These are phyloP conservation scores for Rosa rugosa DNA, from an alignment of 306 rosid genomes.

Conservation along the genomic window DNA sequence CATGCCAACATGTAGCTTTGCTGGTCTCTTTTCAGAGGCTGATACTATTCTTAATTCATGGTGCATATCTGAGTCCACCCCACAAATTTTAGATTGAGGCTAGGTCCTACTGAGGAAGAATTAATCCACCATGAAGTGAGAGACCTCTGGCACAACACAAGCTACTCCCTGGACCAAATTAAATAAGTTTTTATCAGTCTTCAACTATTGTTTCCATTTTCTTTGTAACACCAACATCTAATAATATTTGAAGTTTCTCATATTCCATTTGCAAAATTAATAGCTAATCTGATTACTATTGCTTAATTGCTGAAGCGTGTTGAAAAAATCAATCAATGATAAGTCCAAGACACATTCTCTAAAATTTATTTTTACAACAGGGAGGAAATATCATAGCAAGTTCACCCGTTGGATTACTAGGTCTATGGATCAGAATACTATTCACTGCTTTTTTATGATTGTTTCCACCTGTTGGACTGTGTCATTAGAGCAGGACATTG, in stretches of 20 bases:
- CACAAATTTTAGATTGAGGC: not conserved
- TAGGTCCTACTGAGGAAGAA: slow-evolving; percentile 32
- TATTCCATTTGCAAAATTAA: not conserved
- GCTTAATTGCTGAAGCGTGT: slow-evolving; percentile 3
- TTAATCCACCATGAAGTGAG: not conserved
- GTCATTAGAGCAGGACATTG: too few species aligned
- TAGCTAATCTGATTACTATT: not conserved
- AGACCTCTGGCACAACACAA: slow-evolving; percentile 10
- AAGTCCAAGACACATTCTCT: too few species aligned
- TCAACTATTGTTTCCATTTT: not conserved
- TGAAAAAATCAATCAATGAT: not conserved
- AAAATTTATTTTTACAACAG: too few species aligned
- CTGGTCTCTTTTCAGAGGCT: not conserved
- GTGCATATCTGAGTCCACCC: not conserved
- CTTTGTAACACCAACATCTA: not conserved
- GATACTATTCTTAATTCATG: not conserved
- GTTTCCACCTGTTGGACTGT: too few species aligned
- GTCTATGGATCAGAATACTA: too few species aligned
- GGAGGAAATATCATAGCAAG: too few species aligned
- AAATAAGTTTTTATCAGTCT: not conserved
- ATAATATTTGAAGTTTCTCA: too few species aligned
- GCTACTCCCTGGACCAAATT: not conserved
- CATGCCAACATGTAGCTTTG: slow-evolving; percentile 43
- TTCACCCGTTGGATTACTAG: too few species aligned
- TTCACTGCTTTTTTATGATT: too few species aligned